phyloP scores from a whole-genome alignment of 139 green algal genomes.

The Coelastrella sp. region DNA sequence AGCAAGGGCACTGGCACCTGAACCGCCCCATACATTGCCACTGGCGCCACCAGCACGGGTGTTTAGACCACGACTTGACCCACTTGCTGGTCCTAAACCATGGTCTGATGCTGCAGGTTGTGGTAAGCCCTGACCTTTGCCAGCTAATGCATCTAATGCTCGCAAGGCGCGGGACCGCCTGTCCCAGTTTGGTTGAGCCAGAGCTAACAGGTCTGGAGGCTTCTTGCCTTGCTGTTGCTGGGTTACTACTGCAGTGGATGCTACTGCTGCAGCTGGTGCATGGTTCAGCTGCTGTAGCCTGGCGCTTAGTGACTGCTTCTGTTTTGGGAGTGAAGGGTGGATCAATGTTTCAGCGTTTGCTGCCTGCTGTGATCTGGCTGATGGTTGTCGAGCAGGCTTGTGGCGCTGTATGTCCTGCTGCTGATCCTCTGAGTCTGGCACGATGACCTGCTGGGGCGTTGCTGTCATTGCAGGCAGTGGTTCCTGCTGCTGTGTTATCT shows the following conservation, averaged over 20 bases:
- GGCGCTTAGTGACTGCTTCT: not conserved
- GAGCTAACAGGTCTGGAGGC: not conserved
- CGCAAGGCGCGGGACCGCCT: not conserved
- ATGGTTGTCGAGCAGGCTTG: not conserved
- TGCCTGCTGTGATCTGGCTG: not conserved
- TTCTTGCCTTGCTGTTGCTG: conserved; percentile 1
- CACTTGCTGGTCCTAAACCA: not conserved
- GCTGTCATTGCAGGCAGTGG: not conserved
- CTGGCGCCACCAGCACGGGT: not conserved
- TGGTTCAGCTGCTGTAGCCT: not conserved
- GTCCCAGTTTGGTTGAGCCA: not conserved
- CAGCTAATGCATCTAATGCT: not conserved
- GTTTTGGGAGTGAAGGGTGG: not conserved
- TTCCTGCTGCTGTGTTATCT: not conserved
- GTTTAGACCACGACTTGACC: too few relatives aligned
- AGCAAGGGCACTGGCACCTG: not conserved
- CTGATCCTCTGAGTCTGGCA: not conserved
- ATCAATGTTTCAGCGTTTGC: not conserved
- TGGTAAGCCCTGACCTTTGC: not conserved
- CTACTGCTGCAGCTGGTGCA: not conserved
- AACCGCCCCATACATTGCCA: not conserved
- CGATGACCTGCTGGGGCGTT: not conserved
- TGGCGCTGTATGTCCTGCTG: not conserved
- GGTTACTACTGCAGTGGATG: not conserved
- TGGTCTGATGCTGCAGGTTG: not conserved